Percentiles rank a stretch among this genome's conserved stretches.
Evolutionary conservation across 345 rosid genomes (phyloP).

Genomic region (Aquilaria sinensis): DNA sequence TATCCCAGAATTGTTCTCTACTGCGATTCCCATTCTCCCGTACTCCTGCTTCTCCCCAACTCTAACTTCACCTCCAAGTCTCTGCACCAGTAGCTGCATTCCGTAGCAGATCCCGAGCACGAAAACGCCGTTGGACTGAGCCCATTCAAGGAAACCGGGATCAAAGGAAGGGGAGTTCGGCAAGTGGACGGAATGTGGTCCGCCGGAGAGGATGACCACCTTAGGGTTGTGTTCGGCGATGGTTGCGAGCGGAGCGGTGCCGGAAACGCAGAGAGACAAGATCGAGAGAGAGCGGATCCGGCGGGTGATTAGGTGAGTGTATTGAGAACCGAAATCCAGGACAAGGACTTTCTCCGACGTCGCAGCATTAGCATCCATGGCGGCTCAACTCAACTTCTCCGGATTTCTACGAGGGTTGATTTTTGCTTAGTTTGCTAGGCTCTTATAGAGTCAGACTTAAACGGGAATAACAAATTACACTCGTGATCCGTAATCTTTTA

Average conservation of each 20-base stretch:
- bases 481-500: too few relatives aligned
- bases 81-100: constrained; percentile 73
- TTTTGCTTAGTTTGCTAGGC: too few relatives aligned
- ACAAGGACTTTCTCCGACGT: constrained; percentile 62
- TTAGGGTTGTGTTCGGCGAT: constrained; percentile 51
- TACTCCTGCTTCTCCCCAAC: constrained; percentile 77
- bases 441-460: too few relatives aligned
- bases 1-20: constrained; percentile 37
- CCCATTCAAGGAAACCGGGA: constrained; percentile 65
- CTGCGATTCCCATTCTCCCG: constrained; percentile 90
- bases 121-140: constrained; percentile 34
- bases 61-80: constrained; percentile 61
- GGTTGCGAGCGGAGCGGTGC: constrained; percentile 57
- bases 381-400: neutral
- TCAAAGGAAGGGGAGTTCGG: constrained; percentile 59
- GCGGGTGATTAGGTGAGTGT: constrained; percentile 88
- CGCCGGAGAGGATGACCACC: constrained; percentile 85
- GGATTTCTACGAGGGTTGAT: too few relatives aligned
- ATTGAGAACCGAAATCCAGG: constrained; percentile 84
- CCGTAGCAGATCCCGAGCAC: constrained; percentile 84
- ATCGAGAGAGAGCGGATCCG: constrained; percentile 73
- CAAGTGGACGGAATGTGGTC: constrained; percentile 83
- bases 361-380: constrained; percentile 32
- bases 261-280: constrained; percentile 74
- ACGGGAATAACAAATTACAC: too few relatives aligned